These are phyloP conservation scores for Mycothermus thermophilus DNA, from an alignment of 495 filamentous ascomycete genomes.

Conservation along the genomic window DNA sequence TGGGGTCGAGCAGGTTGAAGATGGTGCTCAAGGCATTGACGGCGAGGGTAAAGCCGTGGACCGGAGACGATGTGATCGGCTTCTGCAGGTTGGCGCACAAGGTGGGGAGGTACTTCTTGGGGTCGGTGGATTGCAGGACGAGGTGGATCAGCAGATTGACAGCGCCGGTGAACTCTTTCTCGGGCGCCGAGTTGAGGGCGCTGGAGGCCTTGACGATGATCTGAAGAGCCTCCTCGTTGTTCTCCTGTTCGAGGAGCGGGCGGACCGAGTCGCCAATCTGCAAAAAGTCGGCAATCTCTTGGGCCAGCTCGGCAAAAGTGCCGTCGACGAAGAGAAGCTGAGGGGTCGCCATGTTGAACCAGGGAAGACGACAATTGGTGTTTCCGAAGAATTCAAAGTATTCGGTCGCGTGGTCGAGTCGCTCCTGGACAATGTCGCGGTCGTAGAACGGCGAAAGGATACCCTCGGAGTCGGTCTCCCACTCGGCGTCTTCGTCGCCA, in stretches of 20 bases:
- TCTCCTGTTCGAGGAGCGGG: constrained; percentile 53
- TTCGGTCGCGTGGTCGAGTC: constrained; percentile 3
- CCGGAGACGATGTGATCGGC: constrained; percentile 71
- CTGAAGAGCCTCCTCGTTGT: constrained; percentile 78
- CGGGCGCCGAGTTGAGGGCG: constrained; percentile 64
- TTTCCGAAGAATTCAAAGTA: constrained; percentile 3
- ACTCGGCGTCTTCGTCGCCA: not conserved
- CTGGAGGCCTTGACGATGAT: constrained; percentile 65
- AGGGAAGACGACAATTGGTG: not conserved
- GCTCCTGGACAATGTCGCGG: constrained; percentile 2
- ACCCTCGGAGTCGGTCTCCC: not conserved
- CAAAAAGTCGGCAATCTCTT: constrained; percentile 78
- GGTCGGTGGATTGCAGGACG: constrained; percentile 65
- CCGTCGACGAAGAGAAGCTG: constrained; percentile 74
- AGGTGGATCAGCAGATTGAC: constrained; percentile 96
- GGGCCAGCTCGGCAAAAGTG: constrained; percentile 70
- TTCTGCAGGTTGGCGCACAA: constrained; percentile 78
- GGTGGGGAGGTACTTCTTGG: constrained; percentile 68
- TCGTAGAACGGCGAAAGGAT: no score
- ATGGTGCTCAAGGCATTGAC: constrained; percentile 82
- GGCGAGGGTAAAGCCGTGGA: constrained; percentile 69
- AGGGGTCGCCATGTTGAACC: constrained; percentile 17
- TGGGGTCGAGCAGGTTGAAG: constrained; percentile 78
- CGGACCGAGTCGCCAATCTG: constrained; percentile 56
- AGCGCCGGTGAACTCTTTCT: constrained; percentile 88